Percentiles rank a stretch among this genome's conserved stretches.
These are phyloP conservation scores for Pseudopithomyces maydicus DNA, from an alignment of 2,329 filamentous ascomycete genomes.

Conservation along the genomic window DNA sequence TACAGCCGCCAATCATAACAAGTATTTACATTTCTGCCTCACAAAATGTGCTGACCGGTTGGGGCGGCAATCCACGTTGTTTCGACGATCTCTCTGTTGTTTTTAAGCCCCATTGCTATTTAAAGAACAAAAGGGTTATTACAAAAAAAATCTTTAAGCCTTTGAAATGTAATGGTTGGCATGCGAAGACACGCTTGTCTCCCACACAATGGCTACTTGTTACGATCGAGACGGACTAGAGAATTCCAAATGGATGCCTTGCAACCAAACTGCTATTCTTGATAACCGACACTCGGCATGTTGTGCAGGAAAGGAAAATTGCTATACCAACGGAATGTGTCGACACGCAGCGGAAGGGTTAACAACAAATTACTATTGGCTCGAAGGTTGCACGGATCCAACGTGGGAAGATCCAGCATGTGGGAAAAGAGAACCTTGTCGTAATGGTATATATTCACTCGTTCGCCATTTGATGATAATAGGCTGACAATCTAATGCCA, in stretches of 20 bases:
- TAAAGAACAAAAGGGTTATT: too few species aligned
- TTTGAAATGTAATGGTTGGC: too few species aligned
- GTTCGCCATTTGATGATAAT: neutral
- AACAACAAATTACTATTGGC: neutral
- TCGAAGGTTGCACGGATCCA: neutral
- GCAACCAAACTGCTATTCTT: constrained; percentile 2
- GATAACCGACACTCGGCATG: neutral
- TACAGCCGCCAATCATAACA: too few species aligned
- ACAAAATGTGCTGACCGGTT: too few species aligned
- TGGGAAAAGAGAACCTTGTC: neutral
- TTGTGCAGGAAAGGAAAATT: neutral
- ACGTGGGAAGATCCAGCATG: constrained; percentile 1
- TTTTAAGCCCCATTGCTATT: too few species aligned
- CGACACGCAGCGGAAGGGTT: neutral
- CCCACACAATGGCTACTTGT: neutral
- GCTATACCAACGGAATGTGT: constrained; percentile 1
- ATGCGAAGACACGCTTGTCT: too few species aligned
- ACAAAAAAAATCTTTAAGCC: too few species aligned
- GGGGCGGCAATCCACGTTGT: too few species aligned
- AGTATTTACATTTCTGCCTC: too few species aligned
- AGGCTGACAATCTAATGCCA: neutral
- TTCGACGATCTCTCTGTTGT: too few species aligned
- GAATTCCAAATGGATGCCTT: neutral
- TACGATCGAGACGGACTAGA: neutral
- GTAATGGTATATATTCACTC: neutral